Conservation (phyloP, 1,284 basidiomycete genomes). For the Laetiporus sulphureus region DNA sequence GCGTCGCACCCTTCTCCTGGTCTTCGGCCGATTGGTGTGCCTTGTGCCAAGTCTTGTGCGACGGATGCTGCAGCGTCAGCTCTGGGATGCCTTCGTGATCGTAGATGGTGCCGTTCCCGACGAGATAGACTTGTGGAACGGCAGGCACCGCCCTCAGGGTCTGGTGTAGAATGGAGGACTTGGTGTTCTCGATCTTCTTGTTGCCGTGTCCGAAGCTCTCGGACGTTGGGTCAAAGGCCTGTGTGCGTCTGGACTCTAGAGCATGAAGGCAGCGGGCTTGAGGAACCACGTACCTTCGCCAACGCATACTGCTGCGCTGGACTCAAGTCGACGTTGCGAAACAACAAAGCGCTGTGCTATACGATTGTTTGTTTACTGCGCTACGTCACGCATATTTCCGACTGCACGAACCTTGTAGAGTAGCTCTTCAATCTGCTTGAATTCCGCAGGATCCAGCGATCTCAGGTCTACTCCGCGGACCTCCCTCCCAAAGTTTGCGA, state of each 20-base stretch:
- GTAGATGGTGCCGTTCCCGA: slow-evolving; percentile 71
- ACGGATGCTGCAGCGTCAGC: slow-evolving; percentile 71
- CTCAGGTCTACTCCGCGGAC: slow-evolving; percentile 46
- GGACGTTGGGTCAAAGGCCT: slow-evolving; percentile 70
- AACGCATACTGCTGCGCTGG: slow-evolving; percentile 81
- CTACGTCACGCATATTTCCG: neutral
- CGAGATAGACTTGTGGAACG: slow-evolving; percentile 82
- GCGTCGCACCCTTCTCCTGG: slow-evolving; percentile 66
- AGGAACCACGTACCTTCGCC: slow-evolving; percentile 56
- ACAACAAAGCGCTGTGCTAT: slow-evolving; percentile 70
- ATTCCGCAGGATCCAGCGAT: slow-evolving; percentile 33
- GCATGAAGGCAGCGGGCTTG: neutral
- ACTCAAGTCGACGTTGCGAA: slow-evolving; percentile 59
- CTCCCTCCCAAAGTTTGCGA: slow-evolving; percentile 44
- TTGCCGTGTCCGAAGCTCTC: slow-evolving; percentile 80
- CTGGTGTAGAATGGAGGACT: slow-evolving; percentile 77
- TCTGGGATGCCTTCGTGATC: slow-evolving; percentile 72
- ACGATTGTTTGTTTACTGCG: neutral
- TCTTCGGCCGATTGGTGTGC: slow-evolving; percentile 70
- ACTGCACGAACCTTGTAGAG: slow-evolving; percentile 40
- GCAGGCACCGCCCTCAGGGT: slow-evolving; percentile 83
- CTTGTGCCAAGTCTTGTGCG: slow-evolving; percentile 87
- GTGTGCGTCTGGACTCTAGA: neutral
- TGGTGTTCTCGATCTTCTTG: slow-evolving; percentile 67
- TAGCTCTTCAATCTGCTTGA: slow-evolving; percentile 42